These are phyloP conservation scores for Ceratocystis cacaofunesta DNA, from an alignment of 2,329 filamentous ascomycete genomes.

Conservation along the genomic window DNA sequence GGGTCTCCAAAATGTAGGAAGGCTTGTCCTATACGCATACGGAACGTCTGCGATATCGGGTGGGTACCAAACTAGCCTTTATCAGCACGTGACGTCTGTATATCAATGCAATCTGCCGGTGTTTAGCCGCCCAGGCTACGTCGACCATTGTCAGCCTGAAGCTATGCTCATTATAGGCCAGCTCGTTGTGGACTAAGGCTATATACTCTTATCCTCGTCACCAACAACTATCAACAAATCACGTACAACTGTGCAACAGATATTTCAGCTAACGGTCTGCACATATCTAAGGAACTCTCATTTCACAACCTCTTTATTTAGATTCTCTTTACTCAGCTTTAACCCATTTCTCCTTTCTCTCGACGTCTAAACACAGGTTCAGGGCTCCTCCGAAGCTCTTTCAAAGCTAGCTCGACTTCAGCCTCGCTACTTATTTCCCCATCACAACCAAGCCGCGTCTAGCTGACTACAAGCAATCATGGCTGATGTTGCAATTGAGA, in stretches of 20 bases:
- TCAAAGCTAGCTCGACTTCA: constrained; percentile 1
- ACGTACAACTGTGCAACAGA: background rate
- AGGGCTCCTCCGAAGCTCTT: background rate
- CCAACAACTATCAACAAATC: background rate
- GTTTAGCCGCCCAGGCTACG: constrained; percentile 14
- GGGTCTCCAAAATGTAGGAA: background rate
- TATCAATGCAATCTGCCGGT: background rate
- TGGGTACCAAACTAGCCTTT: background rate
- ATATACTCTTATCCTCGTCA: background rate
- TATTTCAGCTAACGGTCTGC: background rate
- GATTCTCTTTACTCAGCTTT: background rate
- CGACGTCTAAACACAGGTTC: background rate
- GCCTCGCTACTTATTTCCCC: constrained; percentile 6
- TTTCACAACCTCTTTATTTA: background rate
- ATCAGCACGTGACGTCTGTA: background rate
- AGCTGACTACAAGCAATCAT: constrained; percentile 34
- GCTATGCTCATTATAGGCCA: constrained; percentile 5
- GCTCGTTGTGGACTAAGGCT: background rate
- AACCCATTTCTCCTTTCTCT: background rate
- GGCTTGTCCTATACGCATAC: background rate
- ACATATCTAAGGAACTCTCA: background rate
- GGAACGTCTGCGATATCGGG: constrained; percentile 2
- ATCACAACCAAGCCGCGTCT: background rate
- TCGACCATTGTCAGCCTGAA: constrained; percentile 17
- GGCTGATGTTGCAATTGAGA: constrained; percentile 80